Evolutionary conservation across 495 filamentous ascomycete species (phyloP).

Genomic region (Trichocladium antarcticum): DNA sequence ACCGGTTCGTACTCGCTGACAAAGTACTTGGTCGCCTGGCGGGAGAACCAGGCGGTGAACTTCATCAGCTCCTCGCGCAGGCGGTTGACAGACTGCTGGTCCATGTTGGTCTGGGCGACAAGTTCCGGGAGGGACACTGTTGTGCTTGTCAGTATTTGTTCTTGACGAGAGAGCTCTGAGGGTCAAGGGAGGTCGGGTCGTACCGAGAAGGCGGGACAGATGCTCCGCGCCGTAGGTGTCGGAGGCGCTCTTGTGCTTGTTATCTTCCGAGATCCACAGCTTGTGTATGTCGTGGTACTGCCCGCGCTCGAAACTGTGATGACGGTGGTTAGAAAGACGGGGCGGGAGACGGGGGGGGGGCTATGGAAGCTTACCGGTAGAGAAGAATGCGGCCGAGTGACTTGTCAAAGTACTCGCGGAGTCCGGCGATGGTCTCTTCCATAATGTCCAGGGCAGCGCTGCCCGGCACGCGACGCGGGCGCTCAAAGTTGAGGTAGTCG

Average conservation of each 20-base stretch:
- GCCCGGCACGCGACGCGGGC: conserved; percentile 49
- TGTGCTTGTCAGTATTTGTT: conserved; percentile 12
- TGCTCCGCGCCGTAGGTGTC: conserved; percentile 95
- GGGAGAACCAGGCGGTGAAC: conserved; percentile 68
- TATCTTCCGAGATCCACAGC: conserved; percentile 46
- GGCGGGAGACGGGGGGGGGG: background rate
- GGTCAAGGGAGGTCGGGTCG: conserved; percentile 15
- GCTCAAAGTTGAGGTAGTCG: conserved; percentile 62
- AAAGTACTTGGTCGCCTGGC: conserved; percentile 65
- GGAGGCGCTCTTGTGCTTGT: conserved; percentile 50
- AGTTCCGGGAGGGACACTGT: conserved; percentile 84
- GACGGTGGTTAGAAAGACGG: background rate
- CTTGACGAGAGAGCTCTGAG: background rate
- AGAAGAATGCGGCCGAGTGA: conserved; percentile 76
- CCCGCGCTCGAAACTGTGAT: conserved; percentile 62
- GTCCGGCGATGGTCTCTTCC: conserved; percentile 71
- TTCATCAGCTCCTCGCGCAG: conserved; percentile 78
- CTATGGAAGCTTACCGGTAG: conserved; percentile 47
- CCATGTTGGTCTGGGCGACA: conserved; percentile 96
- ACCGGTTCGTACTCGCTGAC: conserved; percentile 60
- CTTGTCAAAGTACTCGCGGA: conserved; percentile 87
- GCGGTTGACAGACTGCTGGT: conserved; percentile 71
- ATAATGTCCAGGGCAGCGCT: conserved; percentile 71
- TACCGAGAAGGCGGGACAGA: conserved; percentile 78
- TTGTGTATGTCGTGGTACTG: conserved; percentile 68